Evolutionary conservation across 2,329 filamentous ascomycete genomes (phyloP).

Genomic region (Xylaria sp.): DNA sequence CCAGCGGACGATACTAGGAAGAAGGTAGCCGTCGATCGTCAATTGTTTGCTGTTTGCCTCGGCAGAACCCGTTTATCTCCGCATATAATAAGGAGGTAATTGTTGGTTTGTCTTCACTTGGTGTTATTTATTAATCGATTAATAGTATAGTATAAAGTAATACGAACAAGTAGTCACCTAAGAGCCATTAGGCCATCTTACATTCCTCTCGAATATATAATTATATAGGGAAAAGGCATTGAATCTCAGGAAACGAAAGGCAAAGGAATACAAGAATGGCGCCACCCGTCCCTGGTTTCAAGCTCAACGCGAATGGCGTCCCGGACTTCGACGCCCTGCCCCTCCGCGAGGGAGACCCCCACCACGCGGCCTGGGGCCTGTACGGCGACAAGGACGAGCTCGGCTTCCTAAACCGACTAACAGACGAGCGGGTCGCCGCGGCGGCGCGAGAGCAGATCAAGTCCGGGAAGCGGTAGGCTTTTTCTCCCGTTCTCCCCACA

Average conservation of each 20-base stretch:
- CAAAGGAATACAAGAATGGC: slow-evolving; percentile 40
- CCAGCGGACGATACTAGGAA: neutral
- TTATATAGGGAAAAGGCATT: neutral
- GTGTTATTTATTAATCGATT: no score
- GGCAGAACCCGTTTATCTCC: neutral
- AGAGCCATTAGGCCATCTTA: no score
- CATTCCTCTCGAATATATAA: no score
- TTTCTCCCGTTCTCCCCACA: neutral
- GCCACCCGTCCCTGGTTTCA: slow-evolving; percentile 44
- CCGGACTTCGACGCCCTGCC: slow-evolving; percentile 62
- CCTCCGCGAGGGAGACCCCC: slow-evolving; percentile 59
- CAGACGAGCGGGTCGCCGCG: slow-evolving; percentile 62
- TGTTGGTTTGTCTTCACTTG: no score
- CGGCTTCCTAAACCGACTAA: slow-evolving; percentile 70
- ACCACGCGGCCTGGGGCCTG: slow-evolving; percentile 58
- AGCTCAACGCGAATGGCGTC: slow-evolving; percentile 56
- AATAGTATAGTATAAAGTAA: no score
- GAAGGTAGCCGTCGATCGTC: neutral
- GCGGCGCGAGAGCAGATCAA: slow-evolving; percentile 64
- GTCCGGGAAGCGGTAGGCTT: slow-evolving; percentile 60
- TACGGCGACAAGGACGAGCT: slow-evolving; percentile 68
- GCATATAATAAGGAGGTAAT: neutral
- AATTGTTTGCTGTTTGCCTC: neutral
- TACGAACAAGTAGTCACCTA: no score
- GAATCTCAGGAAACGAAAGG: neutral